Evolutionary conservation across 768 basidiomycete genomes (phyloP), one percentile per base, ranked within the genome.

Genomic region (Pleurotus salmoneostramineus): DNA sequence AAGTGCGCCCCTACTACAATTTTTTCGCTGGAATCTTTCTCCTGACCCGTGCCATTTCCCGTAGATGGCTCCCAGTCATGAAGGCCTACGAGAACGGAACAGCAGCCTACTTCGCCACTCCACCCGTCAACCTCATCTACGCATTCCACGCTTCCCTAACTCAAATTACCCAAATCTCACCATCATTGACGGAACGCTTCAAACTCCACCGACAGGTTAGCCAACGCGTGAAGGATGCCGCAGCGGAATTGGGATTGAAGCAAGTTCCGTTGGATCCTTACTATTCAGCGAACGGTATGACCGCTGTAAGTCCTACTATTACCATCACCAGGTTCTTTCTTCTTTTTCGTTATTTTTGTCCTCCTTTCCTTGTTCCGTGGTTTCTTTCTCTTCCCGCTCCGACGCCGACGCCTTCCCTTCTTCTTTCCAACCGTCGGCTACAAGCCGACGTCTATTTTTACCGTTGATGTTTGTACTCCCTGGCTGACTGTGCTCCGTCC

Each of bases 101-200:
- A 8, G 79, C 93, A 0, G 87, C 88, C 15, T 98, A 98, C 78
- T 98, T 98, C 71, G 96, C 95, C 6, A 98, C 95, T 0, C 92
- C 94, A 2, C 95, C 94, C 6, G 91, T 95, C 59, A 96, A 97
- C 74, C 84, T 99, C 63, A 85, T 98, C 66, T 91, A 93, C 70
- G 92, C 97, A 2, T 92, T 91, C 70, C 85, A 89, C 66, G 81
- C 84, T n/a, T 89, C 95, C 6, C 82, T 99, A 52, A 71, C 71
- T 27, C 77, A 82, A 60, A 93, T 99, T 71, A 87, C 83, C 5
- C 77, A 77, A 65, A 74, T 74, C 5, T 64, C 77, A 1, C 79
- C 84, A 2, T 84, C 91, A 1, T 81, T 98, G 37, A 79, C 87
- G 58, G 85, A 93, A 49, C 85, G 95, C 5, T 88, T 98, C 72